Evolutionary conservation across 164 flowering plant species (phyloP), one percentile per base, ranked within the genome.

Genomic region (Warburgia ugandensis): DNA sequence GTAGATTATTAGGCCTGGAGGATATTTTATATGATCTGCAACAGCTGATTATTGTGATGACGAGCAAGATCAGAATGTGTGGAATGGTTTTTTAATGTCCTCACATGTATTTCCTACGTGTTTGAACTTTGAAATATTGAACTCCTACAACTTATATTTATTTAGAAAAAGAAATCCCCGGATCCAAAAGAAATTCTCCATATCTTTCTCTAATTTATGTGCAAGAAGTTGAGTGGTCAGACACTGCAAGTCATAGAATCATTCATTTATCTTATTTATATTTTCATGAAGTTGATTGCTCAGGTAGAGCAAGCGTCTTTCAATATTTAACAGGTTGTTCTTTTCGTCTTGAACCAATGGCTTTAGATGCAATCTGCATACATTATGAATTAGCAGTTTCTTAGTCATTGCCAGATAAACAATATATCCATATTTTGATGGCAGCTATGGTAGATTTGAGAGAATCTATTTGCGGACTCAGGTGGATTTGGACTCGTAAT

Each of bases 1-100:
- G 80, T 61, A 78, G 98, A 68, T 92, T 64, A 85, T 92, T 23
- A 74, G 98, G 63, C 96, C 98, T 16, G 98, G 96, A 59, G 96
- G 98, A 7, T 78, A 66, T 63, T 92, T 92, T 49, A 62, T 87
- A 28, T 92, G 96, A 95, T 87, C 98, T 57, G 96, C 98, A 40
- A 85, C 94, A 29, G 95, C 96, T 38, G 96, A 87, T 55, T 92
- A 92, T 65, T 84, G 73, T 10, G 55, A 74, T 32, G 81, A 83
- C 56, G 73, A 74, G 27, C 75, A 72, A 56, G 76, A 87, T 55
- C 60, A 54, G 58, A 73, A 54, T 19, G 70, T 79, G 29, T 92
- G 95, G 98, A 21, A 30, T 48, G 31, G 50, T 47, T 17, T 3
- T 14, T 13, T 2, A 16, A 12, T 17, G 5, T 27, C 2, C 28